Percentiles rank a stretch among this genome's conserved stretches.
Evolutionary conservation across 2,329 filamentous ascomycete genomes (phyloP).

Genomic region (Cercospora zeina): DNA sequence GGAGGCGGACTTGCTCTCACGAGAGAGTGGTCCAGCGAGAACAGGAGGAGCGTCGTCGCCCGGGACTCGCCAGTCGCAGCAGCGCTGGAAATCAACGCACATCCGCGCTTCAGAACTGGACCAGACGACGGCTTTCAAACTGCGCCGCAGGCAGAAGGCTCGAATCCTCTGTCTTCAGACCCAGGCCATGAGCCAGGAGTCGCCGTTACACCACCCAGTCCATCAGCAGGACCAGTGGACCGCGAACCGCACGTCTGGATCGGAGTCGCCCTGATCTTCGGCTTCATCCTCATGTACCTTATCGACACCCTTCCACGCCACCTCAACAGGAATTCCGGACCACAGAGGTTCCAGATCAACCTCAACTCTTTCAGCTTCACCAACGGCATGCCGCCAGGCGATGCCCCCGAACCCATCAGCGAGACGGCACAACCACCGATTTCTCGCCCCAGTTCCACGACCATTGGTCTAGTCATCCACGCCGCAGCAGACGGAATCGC

Average conservation of each 20-base stretch:
- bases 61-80: conserved; percentile 8
- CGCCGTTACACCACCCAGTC: not conserved
- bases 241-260: conserved; percentile 72
- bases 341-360: conserved; percentile 79
- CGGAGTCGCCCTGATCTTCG: conserved; percentile 79
- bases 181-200: conserved; percentile 25
- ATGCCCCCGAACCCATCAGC: conserved; percentile 28
- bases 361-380: conserved; percentile 69
- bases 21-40: not conserved
- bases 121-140: conserved; percentile 36
- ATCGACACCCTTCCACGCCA: conserved; percentile 83
- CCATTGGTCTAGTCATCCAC: conserved; percentile 92
- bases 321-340: conserved; percentile 53
- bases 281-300: conserved; percentile 95
- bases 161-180: conserved; percentile 22
- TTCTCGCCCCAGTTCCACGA: conserved; percentile 55
- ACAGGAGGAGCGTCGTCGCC: not conserved
- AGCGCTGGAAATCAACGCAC: conserved; percentile 13
- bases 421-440: conserved; percentile 15
- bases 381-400: conserved; percentile 22
- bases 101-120: conserved; percentile 31
- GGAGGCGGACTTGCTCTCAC: not conserved
- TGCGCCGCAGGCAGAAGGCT: conserved; percentile 21
- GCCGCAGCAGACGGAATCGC: conserved; percentile 94
- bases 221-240: conserved; percentile 27